Conservation (phyloP, 1,284 basidiomycete species). For the Cryptococcus sp. region DNA sequence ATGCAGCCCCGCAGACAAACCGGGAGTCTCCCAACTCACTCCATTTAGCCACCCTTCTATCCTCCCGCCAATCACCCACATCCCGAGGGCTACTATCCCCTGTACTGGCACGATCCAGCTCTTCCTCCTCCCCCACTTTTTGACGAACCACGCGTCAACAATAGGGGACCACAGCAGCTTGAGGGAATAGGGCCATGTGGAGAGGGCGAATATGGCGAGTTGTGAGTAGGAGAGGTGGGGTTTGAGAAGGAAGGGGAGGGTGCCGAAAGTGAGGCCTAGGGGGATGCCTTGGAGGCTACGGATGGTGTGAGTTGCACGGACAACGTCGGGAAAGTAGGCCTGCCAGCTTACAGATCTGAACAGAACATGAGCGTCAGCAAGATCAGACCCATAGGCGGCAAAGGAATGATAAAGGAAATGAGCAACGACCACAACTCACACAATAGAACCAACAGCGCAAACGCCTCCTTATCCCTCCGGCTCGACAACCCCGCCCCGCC, state of each 20-base stretch:
- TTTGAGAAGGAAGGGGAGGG: conserved; percentile 92
- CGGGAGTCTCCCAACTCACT: conserved; percentile 57
- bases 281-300: conserved; percentile 80
- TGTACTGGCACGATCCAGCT: conserved; percentile 99
- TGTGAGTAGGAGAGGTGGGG: conserved; percentile 95
- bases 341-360: conserved; percentile 28
- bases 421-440: conserved; percentile 67
- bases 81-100: conserved; percentile 76
- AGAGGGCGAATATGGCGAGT: conserved; percentile 88
- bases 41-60: conserved; percentile 76
- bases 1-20: neutral
- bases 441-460: conserved; percentile 79
- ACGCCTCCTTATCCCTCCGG: conserved; percentile 69
- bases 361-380: conserved; percentile 9
- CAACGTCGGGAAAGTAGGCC: neutral
- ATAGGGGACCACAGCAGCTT: conserved; percentile 98
- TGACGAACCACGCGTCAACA: conserved; percentile 85
- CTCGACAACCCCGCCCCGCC: conserved; percentile 31
- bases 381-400: neutral
- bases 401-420: no score
- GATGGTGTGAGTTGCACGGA: neutral
- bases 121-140: conserved; percentile 75
- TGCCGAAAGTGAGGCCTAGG: conserved; percentile 70
- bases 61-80: conserved; percentile 81
- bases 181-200: conserved; percentile 94